Evolutionary conservation across 2,329 filamentous ascomycete species (phyloP).

Genomic region (Huntiella moniliformis): DNA sequence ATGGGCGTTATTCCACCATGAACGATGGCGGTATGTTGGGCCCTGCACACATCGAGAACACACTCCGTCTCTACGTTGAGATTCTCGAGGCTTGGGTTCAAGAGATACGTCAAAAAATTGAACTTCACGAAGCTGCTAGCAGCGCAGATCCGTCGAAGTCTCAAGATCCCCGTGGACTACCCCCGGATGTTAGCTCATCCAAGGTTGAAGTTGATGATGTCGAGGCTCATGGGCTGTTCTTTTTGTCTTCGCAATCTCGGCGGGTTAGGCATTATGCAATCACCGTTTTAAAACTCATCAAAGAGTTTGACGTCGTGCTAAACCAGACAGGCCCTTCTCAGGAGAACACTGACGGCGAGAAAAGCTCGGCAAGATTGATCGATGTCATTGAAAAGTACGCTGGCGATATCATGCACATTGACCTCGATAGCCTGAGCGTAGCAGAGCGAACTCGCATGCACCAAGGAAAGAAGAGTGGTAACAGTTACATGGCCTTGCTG

Average conservation of each 20-base stretch:
- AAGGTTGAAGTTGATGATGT: constrained; percentile 92
- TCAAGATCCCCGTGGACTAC: constrained; percentile 51
- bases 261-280: constrained; percentile 80
- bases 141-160: constrained; percentile 16
- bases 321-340: constrained; percentile 34
- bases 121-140: constrained; percentile 61
- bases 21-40: constrained; percentile 95
- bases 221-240: constrained; percentile 91
- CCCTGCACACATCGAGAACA: constrained; percentile 84
- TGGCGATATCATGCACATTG: constrained; percentile 73
- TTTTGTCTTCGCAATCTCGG: constrained; percentile 86
- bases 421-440: constrained; percentile 76
- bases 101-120: constrained; percentile 83
- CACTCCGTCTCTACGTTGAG: constrained; percentile 80
- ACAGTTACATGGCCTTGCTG: constrained; percentile 68
- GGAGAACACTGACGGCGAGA: constrained; percentile 12
- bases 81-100: constrained; percentile 94
- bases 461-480: constrained; percentile 69
- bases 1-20: constrained; percentile 93
- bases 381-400: constrained; percentile 83
- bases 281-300: constrained; percentile 77
- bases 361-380: constrained; percentile 56
- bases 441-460: constrained; percentile 85
- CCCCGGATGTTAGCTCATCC: constrained; percentile 70
- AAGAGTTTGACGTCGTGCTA: constrained; percentile 79